Percentiles rank a stretch among this genome's conserved stretches.
Conservation (phyloP, 192 early-diverging fungal genomes). For the Mortierella hygrophila region DNA sequence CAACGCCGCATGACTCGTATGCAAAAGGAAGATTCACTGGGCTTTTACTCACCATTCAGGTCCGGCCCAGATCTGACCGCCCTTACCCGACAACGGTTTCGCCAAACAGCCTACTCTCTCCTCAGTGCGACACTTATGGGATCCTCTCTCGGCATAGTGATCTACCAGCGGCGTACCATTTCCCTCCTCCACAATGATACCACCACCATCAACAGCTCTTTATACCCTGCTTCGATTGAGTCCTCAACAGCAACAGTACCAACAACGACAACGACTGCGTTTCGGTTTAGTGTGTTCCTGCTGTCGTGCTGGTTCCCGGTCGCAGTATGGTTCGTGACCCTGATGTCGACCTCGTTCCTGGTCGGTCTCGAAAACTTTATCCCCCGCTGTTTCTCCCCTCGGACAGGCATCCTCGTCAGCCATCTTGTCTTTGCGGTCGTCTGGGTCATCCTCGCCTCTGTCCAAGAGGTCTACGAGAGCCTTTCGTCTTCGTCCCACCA, state of each 20-base stretch:
- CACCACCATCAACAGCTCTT: background rate
- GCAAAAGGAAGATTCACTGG: background rate
- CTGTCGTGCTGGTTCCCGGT: constrained; percentile 15
- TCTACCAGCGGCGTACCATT: constrained; percentile 19
- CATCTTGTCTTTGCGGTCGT: constrained; percentile 23
- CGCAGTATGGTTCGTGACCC: constrained; percentile 11
- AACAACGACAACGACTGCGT: background rate
- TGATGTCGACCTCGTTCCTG: constrained; percentile 7
- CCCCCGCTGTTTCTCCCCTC: constrained; percentile 2
- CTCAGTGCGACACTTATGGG: constrained; percentile 30
- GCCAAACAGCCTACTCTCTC: constrained; percentile 20
- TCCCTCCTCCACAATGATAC: background rate
- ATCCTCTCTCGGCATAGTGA: constrained; percentile 28
- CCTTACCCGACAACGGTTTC: background rate
- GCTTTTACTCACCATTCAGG: background rate
- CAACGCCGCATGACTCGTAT: background rate
- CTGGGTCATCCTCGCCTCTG: constrained; percentile 25
- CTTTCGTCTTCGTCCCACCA: background rate
- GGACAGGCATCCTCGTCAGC: constrained; percentile 21
- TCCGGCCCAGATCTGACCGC: background rate
- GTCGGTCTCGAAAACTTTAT: background rate
- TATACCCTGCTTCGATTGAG: background rate
- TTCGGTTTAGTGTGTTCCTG: background rate
- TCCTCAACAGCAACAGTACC: background rate
- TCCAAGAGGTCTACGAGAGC: constrained; percentile 35